A percentile compares a stretch with the other conserved stretches of the same genome.
Evolutionary conservation across 1,284 basidiomycete species (phyloP).

Genomic region (Moniliophthora roreri): DNA sequence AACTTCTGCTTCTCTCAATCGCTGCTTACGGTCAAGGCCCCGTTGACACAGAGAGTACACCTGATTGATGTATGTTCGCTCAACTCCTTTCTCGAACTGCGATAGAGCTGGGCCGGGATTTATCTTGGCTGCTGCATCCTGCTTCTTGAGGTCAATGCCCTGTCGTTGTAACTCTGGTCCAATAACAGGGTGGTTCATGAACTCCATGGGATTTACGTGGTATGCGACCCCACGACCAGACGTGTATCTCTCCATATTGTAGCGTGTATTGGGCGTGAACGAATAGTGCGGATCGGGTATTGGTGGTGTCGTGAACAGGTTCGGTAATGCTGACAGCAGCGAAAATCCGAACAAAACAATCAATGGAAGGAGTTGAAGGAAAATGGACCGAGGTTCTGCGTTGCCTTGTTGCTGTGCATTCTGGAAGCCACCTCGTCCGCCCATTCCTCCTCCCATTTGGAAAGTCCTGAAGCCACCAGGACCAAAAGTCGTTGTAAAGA

Average conservation of each 20-base stretch:
- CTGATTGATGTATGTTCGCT: constrained; percentile 69
- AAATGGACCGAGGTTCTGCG: constrained; percentile 61
- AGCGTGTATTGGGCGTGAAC: constrained; percentile 62
- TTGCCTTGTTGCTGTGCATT: constrained; percentile 27
- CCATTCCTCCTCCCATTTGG: constrained; percentile 49
- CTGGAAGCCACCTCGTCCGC: constrained; percentile 27
- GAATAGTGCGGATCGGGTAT: constrained; percentile 82
- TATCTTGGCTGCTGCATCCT: constrained; percentile 23
- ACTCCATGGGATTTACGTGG: constrained; percentile 83
- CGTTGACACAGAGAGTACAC: constrained; percentile 72
- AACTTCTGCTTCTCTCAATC: constrained; percentile 70
- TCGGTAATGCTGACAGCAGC: constrained; percentile 82
- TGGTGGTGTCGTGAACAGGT: constrained; percentile 63
- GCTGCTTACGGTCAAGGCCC: constrained; percentile 61
- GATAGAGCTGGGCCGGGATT: constrained; percentile 40
- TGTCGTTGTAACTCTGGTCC: constrained; percentile 65
- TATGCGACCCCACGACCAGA: constrained; percentile 73
- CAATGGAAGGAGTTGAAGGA: constrained; percentile 87
- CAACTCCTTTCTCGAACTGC: constrained; percentile 70
- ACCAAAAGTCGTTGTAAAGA: constrained; percentile 79
- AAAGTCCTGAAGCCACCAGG: constrained; percentile 75
- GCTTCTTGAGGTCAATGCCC: constrained; percentile 37
- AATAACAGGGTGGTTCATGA: constrained; percentile 74
- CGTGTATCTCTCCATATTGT: constrained; percentile 68
- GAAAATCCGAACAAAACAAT: constrained; percentile 84